These are phyloP conservation scores for Colletotrichum limetticola DNA, from an alignment of 2,329 filamentous ascomycete species.

Conservation along the genomic window DNA sequence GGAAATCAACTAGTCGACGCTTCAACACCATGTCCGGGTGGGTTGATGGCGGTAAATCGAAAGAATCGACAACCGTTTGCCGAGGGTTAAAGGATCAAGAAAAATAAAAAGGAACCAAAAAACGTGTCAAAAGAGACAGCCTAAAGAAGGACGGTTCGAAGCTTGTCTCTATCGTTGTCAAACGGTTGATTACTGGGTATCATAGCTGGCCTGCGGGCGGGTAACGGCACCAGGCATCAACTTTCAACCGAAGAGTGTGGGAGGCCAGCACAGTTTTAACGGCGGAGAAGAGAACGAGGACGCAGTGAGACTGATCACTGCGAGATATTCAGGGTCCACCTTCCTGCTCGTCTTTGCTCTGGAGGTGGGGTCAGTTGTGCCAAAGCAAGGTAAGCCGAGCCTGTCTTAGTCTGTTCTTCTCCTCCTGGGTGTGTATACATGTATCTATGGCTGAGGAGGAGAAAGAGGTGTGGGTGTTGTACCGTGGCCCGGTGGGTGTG, in stretches of 20 bases:
- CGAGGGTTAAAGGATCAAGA: background rate
- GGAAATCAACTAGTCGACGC: constrained; percentile 6
- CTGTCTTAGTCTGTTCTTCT: constrained; percentile 23
- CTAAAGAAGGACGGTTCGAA: constrained; percentile 10
- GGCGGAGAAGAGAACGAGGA: constrained; percentile 28
- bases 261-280: constrained; percentile 33
- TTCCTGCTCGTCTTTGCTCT: constrained; percentile 18
- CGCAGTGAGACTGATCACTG: constrained; percentile 4
- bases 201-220: constrained; percentile 20
- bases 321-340: constrained; percentile 35
- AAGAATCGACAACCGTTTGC: background rate
- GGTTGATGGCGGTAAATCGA: background rate
- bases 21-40: constrained; percentile 7
- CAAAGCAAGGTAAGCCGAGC: constrained; percentile 24
- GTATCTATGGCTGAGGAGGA: constrained; percentile 9
- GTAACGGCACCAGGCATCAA: constrained; percentile 19
- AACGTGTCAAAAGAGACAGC: constrained; percentile 15
- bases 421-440: background rate
- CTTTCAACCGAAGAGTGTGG: constrained; percentile 15
- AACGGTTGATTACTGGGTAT: constrained; percentile 23
- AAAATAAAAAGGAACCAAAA: background rate
- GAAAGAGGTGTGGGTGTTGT: constrained; percentile 3
- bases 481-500: constrained; percentile 8
- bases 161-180: constrained; percentile 23
- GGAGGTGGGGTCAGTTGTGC: constrained; percentile 31